Conservation (phyloP, 2,329 filamentous ascomycete species). For the Colletotrichum sp. region DNA sequence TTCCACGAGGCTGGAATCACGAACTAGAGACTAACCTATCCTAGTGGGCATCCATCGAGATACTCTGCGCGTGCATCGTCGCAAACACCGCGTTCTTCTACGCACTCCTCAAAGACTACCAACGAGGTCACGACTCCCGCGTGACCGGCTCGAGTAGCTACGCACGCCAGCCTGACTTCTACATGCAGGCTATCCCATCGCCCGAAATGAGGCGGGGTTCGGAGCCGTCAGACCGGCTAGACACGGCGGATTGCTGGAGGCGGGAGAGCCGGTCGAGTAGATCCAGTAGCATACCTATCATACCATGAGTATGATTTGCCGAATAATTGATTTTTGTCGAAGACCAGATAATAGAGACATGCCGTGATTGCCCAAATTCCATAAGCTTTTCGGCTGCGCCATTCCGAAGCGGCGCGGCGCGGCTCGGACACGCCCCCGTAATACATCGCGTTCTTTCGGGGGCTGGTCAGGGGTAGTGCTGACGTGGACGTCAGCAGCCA, state of each 20-base stretch:
- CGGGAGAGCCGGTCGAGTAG: conserved; percentile 3
- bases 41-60: conserved; percentile 36
- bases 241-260: background rate
- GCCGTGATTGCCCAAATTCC: background rate
- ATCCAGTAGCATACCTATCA: conserved; percentile 4
- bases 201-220: background rate
- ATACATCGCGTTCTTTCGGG: background rate
- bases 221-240: background rate
- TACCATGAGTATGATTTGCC: background rate
- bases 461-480: background rate
- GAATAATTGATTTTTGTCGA: background rate
- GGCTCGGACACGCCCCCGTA: background rate
- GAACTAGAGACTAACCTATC: background rate
- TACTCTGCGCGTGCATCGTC: conserved; percentile 35
- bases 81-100: conserved; percentile 35
- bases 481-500: background rate
- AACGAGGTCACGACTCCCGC: conserved; percentile 27
- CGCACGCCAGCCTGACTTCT: conserved; percentile 11
- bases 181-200: conserved; percentile 11
- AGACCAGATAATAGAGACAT: background rate
- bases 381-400: background rate
- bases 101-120: conserved; percentile 29
- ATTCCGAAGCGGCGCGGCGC: background rate
- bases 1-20: background rate
- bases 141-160: background rate